Conservation (phyloP, 192 early-diverging fungal species). For the Globomyces pollinis-pini region DNA sequence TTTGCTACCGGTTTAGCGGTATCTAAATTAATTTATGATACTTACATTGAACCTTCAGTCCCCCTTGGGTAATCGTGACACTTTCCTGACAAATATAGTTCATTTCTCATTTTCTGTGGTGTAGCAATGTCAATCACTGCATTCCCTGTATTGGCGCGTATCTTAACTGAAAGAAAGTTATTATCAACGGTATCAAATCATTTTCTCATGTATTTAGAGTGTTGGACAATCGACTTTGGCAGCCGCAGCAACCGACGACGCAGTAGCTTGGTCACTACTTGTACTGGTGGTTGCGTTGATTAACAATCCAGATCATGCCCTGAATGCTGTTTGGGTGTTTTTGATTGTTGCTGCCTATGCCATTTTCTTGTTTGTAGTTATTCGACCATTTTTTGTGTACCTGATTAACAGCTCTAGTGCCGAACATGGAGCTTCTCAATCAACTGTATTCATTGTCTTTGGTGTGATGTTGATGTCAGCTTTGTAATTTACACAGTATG, state of each 20-base stretch:
- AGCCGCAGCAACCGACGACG: slow-evolving; percentile 81
- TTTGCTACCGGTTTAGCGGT: slow-evolving; percentile 72
- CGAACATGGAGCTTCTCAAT: slow-evolving; percentile 25
- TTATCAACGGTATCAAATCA: slow-evolving; percentile 60
- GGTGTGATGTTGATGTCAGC: slow-evolving; percentile 63
- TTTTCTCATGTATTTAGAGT: too few species aligned
- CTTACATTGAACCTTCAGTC: slow-evolving; percentile 14
- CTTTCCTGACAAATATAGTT: too few species aligned
- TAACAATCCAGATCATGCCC: slow-evolving; percentile 64
- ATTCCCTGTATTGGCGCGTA: slow-evolving; percentile 92
- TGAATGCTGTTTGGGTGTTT: slow-evolving; percentile 78
- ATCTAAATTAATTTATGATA: slow-evolving; percentile 34
- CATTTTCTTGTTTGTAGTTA: slow-evolving; percentile 58
- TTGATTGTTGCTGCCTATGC: slow-evolving; percentile 60
- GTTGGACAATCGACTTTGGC: slow-evolving; percentile 82
- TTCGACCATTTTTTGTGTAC: slow-evolving; percentile 54
- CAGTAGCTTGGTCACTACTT: slow-evolving; percentile 70
- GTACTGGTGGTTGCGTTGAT: slow-evolving; percentile 75
- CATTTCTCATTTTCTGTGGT: slow-evolving; percentile 78
- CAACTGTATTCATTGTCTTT: slow-evolving; percentile 66
- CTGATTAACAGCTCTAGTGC: slow-evolving; percentile 16
- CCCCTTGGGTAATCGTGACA: slow-evolving; percentile 9
- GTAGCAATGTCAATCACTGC: slow-evolving; percentile 92
- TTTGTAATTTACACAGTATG: too few species aligned
- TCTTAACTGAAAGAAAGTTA: slow-evolving; percentile 81